Base-by-base conservation (phyloP, 2,329 filamentous ascomycete genomes). In the Ambrosiella beaveri region DNA sequence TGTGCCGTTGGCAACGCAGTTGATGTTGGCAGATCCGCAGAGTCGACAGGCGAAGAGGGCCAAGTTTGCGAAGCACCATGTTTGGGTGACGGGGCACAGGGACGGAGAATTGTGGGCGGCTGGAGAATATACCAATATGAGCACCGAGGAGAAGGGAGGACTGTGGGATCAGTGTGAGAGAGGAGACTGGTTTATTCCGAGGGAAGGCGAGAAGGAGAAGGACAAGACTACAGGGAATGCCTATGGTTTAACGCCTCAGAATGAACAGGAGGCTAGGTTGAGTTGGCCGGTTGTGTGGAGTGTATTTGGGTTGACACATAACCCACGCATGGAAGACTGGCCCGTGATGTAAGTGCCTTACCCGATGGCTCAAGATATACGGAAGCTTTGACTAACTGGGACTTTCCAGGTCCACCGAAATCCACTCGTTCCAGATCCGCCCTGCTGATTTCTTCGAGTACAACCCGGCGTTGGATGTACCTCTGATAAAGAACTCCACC, bases 81-180 rank as follows among this genome's bases (percentile, higher is more conserved):
- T 73, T 41, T 77, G 74, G 74, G 69, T 77, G 7, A 77, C 74
- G 1, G 73, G 72, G 3, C 68, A 77, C 62, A 68, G 71, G 2
- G 75, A 78, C 59, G 71, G 70, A 38, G 75, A 78, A 66, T 65
- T 76, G 12, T 77, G 70, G 69, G 75, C 74, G 0, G 74, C 73
- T 2, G 75, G 75, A 7, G 72, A 75, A 63, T 77, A 72, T 56
- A 76, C 74, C 2, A 77, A 77, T 60, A 74, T 77, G 67, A 74
- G 73, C 60, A 67, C 65, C 1, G 65, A 63, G 44, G 74, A 71
- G 60, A 65, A 62, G 12, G 72, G 71, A 2, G 75, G 75, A 3
- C 73, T 76, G 8, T 66, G 67, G 52, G 71, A 71, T 59, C 76
- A 76, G 74, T 69, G 74, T 1, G 66, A 67, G 61, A 66, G 75